phyloP scores from a whole-genome alignment of 1,139 yeast species.

The Yamadazyma epiphylla region DNA sequence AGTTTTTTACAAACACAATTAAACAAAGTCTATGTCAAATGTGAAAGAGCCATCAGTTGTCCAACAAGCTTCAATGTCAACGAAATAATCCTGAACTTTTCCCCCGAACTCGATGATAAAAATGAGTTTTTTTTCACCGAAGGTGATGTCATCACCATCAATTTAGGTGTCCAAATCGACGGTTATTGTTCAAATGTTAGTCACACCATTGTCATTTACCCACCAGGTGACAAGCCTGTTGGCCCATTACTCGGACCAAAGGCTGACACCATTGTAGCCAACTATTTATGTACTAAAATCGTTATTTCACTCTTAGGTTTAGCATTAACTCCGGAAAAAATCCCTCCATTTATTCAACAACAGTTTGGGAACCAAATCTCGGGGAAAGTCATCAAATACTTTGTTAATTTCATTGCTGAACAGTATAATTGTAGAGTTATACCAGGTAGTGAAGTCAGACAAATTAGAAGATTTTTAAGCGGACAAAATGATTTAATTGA shows the following conservation, averaged over 20 bases:
- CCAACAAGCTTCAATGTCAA: slow-evolving; percentile 90
- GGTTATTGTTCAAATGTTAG: slow-evolving; percentile 87
- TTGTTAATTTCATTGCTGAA: slow-evolving; percentile 80
- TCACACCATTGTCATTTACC: slow-evolving; percentile 83
- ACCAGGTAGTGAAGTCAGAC: slow-evolving; percentile 89
- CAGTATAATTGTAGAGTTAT: slow-evolving; percentile 79
- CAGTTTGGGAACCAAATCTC: slow-evolving; percentile 38
- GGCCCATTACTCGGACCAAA: slow-evolving; percentile 80
- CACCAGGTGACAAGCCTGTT: slow-evolving; percentile 57
- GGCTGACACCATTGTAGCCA: slow-evolving; percentile 89
- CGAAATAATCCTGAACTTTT: slow-evolving; percentile 71
- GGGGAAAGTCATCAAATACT: slow-evolving; percentile 63
- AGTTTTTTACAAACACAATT: slow-evolving; percentile 60
- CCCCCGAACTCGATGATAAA: slow-evolving; percentile 80
- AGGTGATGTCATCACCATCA: slow-evolving; percentile 83
- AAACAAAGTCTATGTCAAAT: slow-evolving; percentile 50
- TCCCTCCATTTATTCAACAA: slow-evolving; percentile 45
- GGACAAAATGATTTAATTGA: slow-evolving; percentile 94
- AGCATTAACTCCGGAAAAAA: slow-evolving; percentile 69
- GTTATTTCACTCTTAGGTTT: slow-evolving; percentile 72
- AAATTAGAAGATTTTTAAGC: slow-evolving; percentile 87
- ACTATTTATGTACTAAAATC: slow-evolving; percentile 85
- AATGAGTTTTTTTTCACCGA: slow-evolving; percentile 50
- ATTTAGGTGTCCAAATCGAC: slow-evolving; percentile 87
- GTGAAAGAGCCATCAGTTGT: slow-evolving; percentile 83